phyloP scores from a whole-genome alignment of 1,284 basidiomycete species.

The Trametes pubescens region DNA sequence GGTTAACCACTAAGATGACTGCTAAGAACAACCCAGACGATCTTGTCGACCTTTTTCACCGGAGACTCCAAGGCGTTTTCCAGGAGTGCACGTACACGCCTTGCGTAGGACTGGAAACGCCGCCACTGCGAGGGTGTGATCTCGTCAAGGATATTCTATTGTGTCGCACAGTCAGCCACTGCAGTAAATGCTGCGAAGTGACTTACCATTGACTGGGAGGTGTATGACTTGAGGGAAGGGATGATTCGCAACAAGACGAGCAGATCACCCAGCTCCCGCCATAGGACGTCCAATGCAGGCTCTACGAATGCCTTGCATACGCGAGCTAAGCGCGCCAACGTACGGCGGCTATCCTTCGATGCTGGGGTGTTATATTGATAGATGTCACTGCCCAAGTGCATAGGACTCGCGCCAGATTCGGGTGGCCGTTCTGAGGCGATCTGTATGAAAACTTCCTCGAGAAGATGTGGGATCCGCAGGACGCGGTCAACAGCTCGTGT shows the following conservation, averaged over 20 bases:
- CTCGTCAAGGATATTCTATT: neutral
- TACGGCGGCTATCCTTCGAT: neutral
- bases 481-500: neutral
- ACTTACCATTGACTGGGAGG: neutral
- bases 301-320: neutral
- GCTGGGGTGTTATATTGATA: neutral
- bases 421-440: neutral
- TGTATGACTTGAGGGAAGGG: neutral
- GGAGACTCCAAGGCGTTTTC: neutral
- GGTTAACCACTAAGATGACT: neutral
- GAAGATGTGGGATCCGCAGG: neutral
- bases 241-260: neutral
- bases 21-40: neutral
- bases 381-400: neutral
- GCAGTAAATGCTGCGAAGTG: neutral
- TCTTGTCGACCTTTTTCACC: neutral
- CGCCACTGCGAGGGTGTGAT: neutral
- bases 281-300: neutral
- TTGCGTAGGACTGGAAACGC: neutral
- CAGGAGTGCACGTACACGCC: neutral
- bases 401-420: neutral
- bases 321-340: neutral
- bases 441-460: neutral
- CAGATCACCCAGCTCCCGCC: neutral
- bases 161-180: neutral